phyloP scores from a whole-genome alignment of 1,284 basidiomycete species.

The Phlebopus sp. region DNA sequence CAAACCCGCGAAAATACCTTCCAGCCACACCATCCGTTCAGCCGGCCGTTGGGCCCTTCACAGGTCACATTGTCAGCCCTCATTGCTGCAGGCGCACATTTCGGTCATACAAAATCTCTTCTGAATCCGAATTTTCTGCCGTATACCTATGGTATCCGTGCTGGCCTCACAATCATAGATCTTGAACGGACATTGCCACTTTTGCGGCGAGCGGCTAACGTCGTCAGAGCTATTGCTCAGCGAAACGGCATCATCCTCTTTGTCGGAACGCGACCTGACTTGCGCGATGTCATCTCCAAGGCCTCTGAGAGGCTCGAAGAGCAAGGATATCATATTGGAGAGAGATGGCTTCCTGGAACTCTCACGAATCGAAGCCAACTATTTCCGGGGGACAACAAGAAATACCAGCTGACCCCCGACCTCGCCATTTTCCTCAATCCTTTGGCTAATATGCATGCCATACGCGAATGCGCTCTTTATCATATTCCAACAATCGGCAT shows the following conservation, averaged over 20 bases:
- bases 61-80: constrained; percentile 85
- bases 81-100: constrained; percentile 89
- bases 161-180: constrained; percentile 92
- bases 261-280: constrained; percentile 82
- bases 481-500: constrained; percentile 89
- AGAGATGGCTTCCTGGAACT: constrained; percentile 92
- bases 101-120: constrained; percentile 83
- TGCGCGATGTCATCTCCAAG: constrained; percentile 73
- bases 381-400: constrained; percentile 63
- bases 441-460: constrained; percentile 76
- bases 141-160: constrained; percentile 92
- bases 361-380: constrained; percentile 87
- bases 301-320: constrained; percentile 78
- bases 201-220: constrained; percentile 84
- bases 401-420: constrained; percentile 75
- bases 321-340: constrained; percentile 81
- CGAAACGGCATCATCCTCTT: constrained; percentile 88
- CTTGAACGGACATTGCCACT: constrained; percentile 92
- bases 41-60: constrained; percentile 58
- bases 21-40: constrained; percentile 72
- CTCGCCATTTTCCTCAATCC: constrained; percentile 90
- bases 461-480: constrained; percentile 81
- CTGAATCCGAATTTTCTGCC: constrained; percentile 89
- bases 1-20: constrained; percentile 70
- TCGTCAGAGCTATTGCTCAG: constrained; percentile 81